Base-by-base conservation (phyloP, 352 stramenopile species). In the Elongisporangium prolatum region DNA sequence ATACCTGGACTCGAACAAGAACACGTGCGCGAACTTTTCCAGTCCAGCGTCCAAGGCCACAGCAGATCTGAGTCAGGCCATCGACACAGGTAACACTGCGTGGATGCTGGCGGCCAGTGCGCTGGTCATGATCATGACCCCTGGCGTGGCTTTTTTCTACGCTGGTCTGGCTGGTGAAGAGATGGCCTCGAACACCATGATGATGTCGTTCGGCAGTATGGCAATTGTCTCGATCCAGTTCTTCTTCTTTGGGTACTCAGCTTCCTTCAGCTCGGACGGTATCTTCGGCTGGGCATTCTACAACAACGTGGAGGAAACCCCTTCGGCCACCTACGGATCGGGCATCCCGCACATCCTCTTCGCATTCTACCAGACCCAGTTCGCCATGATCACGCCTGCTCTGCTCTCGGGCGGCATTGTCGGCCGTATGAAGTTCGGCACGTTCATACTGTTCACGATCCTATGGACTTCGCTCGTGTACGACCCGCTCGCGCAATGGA, bases 381-480 rank as follows among this genome's bases (percentile, higher is more conserved):
- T 93, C 56, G 87, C 87, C 13, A 86, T 82, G 57, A 89, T 95
- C 61, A 88, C 80, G 0, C 85, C 86, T 7, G 85, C 84, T 2
- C 59, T 93, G 20, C 68, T 96, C 13, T 88, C 69, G 14, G 86
- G 86, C 21, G 84, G 84, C 17, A 86, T 94, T 53, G 85, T 91
- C n/a, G 86, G 88, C 22, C 76, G 86, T 50, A 92, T 94, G 77
- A 90, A 90, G 48, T 92, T 91, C 48, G 69, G 69, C 40, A 77
- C 72, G 21, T 89, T 80, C 54, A 63, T 93, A 28, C 44, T 93
- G 16, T 96, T 95, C 63, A 85, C 85, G 14, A 50, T 89, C n/a
- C 57, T 94, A 7, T 96, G 85, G 79, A 92, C 84, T 24, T 75
- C 86, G 24, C 44, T 93, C 5, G 82, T 96, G 24, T 96, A 96